A percentile compares a stretch with the other conserved stretches of the same genome.
phyloP scores from a whole-genome alignment of 345 rosid species.

The Gossypium anomalum region DNA sequence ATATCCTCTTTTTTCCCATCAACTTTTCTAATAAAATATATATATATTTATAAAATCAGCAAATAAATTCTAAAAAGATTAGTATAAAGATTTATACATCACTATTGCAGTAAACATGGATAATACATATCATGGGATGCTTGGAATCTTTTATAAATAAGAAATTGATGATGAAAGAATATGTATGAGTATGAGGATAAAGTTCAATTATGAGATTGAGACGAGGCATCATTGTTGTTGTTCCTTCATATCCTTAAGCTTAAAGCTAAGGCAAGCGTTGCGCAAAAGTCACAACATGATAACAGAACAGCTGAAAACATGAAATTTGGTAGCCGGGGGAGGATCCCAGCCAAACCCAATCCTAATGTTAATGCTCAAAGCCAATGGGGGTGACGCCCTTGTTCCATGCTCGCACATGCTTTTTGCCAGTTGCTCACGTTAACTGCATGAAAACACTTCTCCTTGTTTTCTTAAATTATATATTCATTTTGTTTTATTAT shows the following conservation, averaged over 20 bases:
- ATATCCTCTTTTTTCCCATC: too few relatives aligned
- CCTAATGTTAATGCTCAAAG: too few relatives aligned
- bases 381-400: not conserved
- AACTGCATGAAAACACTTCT: not conserved
- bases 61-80: too few relatives aligned
- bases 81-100: too few relatives aligned
- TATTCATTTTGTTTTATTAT: not conserved
- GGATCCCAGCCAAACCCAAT: not conserved
- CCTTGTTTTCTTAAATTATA: conserved; percentile 2
- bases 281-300: not conserved
- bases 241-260: not conserved
- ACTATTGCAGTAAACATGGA: too few relatives aligned
- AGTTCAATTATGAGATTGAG: not conserved
- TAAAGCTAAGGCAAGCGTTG: not conserved
- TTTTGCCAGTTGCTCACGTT: not conserved
- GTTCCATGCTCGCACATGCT: not conserved
- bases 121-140: too few relatives aligned
- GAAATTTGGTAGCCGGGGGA: not conserved
- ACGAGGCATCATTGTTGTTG: not conserved
- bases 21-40: too few relatives aligned
- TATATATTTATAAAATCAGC: too few relatives aligned
- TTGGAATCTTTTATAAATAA: too few relatives aligned
- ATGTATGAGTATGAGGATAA: not conserved
- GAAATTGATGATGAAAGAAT: too few relatives aligned
- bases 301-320: not conserved